Evolutionary conservation across 176 grass and related monocot genomes (phyloP), one percentile per base, ranked within the genome.

Genomic region (Carex pumila): DNA sequence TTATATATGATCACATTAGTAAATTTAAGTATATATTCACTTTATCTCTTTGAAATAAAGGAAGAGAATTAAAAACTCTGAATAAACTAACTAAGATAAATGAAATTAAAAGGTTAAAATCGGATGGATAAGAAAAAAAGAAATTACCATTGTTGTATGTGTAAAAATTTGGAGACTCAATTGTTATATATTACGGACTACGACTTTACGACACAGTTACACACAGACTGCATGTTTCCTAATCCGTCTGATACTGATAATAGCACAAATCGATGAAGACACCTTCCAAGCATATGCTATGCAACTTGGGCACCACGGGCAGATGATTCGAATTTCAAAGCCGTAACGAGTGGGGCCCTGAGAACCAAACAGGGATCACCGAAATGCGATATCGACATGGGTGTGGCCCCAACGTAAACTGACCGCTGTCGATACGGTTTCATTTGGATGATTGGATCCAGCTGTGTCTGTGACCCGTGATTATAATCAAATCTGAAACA

Each of bases 401-500:
- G 50, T 18, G 50, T 34, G 73, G 73, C 31, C 49, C 73, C 25
- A 1, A 8, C 47, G 14, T 56, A 56, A 77, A 18, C 52, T 77
- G 71, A 75, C 71, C 72, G 52, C 13, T 56, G 25, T 6, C 7
- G 2, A 7, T 77, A 1, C n/a, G 21, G 49, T 55, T 45, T 77
- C 5, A 49, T 55, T 77, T 34, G 72, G n/a, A n/a, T n/a, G n/a
- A n/a, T n/a, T n/a, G n/a, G 72, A 77, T 77, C 73, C 73, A 77
- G 73, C 47, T 50, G 47, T 50, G 47, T 7, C 52, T 77, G 73
- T 77, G 50, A 55, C 50, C 22, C 22, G 73, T 77, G 73, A 56
- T 17, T 2, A 57, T 34, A 4, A 1, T 17, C 18, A 18, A 8
- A 7, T 77, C 6, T 57, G 22, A 17, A 32, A 18, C 29, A 56